Conservation (phyloP, 2,329 filamentous ascomycete species). For the Didymella pomorum region DNA sequence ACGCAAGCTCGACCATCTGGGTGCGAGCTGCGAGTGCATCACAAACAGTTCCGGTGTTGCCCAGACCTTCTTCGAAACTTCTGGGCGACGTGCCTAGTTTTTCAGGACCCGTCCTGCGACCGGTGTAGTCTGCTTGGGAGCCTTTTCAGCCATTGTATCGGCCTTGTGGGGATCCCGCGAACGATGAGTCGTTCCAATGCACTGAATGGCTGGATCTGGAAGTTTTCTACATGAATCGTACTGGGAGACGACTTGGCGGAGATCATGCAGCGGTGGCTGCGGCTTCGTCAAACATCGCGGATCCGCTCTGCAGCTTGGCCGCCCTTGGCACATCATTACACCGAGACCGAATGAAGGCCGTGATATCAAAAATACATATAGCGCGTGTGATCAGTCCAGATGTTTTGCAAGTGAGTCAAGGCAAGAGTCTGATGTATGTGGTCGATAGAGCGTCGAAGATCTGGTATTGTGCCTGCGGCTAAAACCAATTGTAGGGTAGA, state of each 20-base stretch:
- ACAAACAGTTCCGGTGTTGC: slow-evolving; percentile 17
- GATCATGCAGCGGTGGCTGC: slow-evolving; percentile 23
- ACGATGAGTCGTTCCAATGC: slow-evolving; percentile 17
- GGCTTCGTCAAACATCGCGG: slow-evolving; percentile 22
- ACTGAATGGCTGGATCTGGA: slow-evolving; percentile 23
- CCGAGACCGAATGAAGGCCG: slow-evolving; percentile 14
- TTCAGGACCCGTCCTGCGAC: slow-evolving; percentile 13
- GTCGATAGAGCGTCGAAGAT: neutral
- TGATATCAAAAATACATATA: neutral
- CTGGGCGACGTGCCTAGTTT: slow-evolving; percentile 21
- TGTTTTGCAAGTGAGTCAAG: neutral
- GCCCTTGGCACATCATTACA: slow-evolving; percentile 13
- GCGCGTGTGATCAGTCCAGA: neutral
- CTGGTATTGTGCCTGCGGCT: neutral
- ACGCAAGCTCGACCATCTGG: slow-evolving; percentile 6
- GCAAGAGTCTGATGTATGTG: neutral
- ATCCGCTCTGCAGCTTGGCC: slow-evolving; percentile 15
- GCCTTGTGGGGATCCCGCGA: slow-evolving; percentile 23
- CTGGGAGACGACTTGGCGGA: slow-evolving; percentile 16
- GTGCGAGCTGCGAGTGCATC: slow-evolving; percentile 13
- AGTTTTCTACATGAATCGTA: slow-evolving; percentile 20
- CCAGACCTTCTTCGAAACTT: slow-evolving; percentile 17
- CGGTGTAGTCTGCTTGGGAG: slow-evolving; percentile 5
- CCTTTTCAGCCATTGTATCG: slow-evolving; percentile 21
- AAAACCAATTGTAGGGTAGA: neutral